Percentiles rank a stretch among this genome's conserved stretches.
Conservation (phyloP, 1,284 basidiomycete species). For the Ceratorhiza oryzae-sativae region DNA sequence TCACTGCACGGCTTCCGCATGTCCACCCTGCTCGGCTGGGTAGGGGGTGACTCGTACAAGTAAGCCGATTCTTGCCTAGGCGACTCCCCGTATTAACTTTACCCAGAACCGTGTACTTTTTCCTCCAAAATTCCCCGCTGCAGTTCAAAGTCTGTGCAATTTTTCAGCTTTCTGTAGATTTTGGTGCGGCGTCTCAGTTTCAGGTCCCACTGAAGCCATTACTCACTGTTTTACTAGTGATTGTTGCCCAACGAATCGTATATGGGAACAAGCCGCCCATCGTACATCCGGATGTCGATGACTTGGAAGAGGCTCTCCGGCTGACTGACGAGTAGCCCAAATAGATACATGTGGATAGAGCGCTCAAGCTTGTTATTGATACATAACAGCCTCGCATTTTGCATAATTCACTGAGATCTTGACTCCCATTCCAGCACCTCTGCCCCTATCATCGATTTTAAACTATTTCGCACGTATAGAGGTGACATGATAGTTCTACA, state of each 20-base stretch:
- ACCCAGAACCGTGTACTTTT: slow-evolving; percentile 77
- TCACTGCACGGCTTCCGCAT: slow-evolving; percentile 84
- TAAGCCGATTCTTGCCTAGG: slow-evolving; percentile 50
- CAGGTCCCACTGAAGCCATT: slow-evolving; percentile 24
- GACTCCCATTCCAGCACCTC: too few species aligned
- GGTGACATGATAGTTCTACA: too few species aligned
- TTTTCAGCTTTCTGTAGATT: slow-evolving; percentile 79
- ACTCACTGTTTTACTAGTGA: slow-evolving; percentile 56
- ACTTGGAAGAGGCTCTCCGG: slow-evolving; percentile 73
- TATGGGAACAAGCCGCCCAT: slow-evolving; percentile 72
- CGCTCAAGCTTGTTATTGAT: too few species aligned
- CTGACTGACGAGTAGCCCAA: slow-evolving; percentile 58
- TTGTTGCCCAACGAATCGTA: slow-evolving; percentile 70
- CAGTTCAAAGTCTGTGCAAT: slow-evolving; percentile 82
- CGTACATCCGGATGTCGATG: slow-evolving; percentile 64
- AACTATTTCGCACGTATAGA: too few species aligned
- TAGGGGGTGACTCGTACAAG: slow-evolving; percentile 84
- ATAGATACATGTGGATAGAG: neutral
- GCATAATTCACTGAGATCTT: too few species aligned
- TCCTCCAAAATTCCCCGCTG: slow-evolving; percentile 69
- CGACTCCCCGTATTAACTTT: neutral
- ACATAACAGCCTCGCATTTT: too few species aligned
- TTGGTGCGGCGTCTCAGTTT: slow-evolving; percentile 55
- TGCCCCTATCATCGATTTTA: too few species aligned
- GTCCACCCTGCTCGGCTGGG: slow-evolving; percentile 82